Evolutionary conservation across 2,329 filamentous ascomycete genomes (phyloP).

Genomic region (Scedosporium boydii): DNA sequence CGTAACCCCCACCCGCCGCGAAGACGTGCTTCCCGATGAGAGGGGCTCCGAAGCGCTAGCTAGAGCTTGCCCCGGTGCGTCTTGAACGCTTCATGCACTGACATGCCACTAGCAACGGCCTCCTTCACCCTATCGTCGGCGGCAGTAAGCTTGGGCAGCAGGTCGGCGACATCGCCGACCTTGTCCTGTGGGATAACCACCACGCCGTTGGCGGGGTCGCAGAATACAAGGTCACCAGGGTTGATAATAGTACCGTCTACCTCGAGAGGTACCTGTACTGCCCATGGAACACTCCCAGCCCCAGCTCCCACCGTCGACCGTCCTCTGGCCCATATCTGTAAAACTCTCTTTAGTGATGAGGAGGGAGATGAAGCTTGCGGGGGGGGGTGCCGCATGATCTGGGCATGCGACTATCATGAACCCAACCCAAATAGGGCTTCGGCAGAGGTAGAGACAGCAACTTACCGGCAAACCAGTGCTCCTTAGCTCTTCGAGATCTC

Average conservation of each 20-base stretch:
- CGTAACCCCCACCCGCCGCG: background rate
- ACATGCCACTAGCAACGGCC: conserved; percentile 53
- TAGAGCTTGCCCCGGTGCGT: conserved; percentile 35
- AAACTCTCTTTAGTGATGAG: conserved; percentile 2
- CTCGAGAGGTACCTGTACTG: conserved; percentile 33
- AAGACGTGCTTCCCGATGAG: background rate
- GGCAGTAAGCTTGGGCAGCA: conserved; percentile 40
- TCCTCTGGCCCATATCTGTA: conserved; percentile 44
- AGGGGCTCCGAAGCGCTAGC: background rate
- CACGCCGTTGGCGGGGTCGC: conserved; percentile 59
- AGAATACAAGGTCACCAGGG: conserved; percentile 59
- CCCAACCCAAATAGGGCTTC: background rate
- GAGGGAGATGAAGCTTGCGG: background rate
- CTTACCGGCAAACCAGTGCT: conserved; percentile 46
- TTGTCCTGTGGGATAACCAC: conserved; percentile 56
- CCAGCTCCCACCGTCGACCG: conserved; percentile 49
- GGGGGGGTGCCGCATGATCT: background rate
- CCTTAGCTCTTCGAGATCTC: conserved; percentile 54
- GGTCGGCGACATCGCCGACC: conserved; percentile 48
- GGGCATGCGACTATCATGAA: background rate
- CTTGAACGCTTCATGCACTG: conserved; percentile 58
- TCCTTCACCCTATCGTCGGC: conserved; percentile 54
- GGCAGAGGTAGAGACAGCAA: conserved; percentile 9
- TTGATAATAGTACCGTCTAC: conserved; percentile 31
- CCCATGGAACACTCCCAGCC: conserved; percentile 46